Conservation (phyloP, 2,329 filamentous ascomycete genomes). For the Exophiala xenobiotica region DNA sequence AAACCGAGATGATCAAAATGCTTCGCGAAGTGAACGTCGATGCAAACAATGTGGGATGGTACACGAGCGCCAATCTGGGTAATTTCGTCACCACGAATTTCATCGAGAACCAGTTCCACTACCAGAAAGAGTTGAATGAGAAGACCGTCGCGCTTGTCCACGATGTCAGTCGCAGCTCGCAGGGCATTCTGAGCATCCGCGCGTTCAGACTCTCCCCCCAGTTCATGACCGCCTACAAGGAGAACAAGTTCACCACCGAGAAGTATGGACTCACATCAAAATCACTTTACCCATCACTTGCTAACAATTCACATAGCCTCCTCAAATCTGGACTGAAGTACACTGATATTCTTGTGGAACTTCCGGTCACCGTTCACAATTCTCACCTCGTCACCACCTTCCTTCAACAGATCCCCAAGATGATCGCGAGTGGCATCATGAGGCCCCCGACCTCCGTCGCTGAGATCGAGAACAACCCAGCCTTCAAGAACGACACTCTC, state of each 20-base stretch:
- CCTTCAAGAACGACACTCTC: constrained; percentile 62
- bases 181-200: constrained; percentile 83
- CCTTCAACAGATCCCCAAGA: constrained; percentile 82
- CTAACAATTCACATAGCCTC: constrained; percentile 59
- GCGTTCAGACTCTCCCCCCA: constrained; percentile 84
- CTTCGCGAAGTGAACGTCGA: constrained; percentile 97
- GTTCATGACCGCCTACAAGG: constrained; percentile 91
- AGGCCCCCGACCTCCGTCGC: constrained; percentile 75
- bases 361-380: constrained; percentile 90
- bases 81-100: constrained; percentile 95
- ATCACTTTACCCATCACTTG: background rate
- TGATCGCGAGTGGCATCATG: constrained; percentile 43
- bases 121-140: constrained; percentile 90
- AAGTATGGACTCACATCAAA: constrained; percentile 59
- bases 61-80: constrained; percentile 97
- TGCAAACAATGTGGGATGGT: constrained; percentile 97
- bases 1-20: constrained; percentile 96
- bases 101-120: constrained; percentile 97
- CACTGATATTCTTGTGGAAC: constrained; percentile 88
- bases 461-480: constrained; percentile 67
- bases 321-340: constrained; percentile 93
- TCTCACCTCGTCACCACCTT: constrained; percentile 94
- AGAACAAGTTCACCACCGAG: constrained; percentile 96
- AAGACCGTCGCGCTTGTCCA: constrained; percentile 85
- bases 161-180: constrained; percentile 91